Evolutionary conservation across 164 flowering plant species (phyloP), one percentile per base, ranked within the genome.

Genomic region (Aristolochia fimbriata): DNA sequence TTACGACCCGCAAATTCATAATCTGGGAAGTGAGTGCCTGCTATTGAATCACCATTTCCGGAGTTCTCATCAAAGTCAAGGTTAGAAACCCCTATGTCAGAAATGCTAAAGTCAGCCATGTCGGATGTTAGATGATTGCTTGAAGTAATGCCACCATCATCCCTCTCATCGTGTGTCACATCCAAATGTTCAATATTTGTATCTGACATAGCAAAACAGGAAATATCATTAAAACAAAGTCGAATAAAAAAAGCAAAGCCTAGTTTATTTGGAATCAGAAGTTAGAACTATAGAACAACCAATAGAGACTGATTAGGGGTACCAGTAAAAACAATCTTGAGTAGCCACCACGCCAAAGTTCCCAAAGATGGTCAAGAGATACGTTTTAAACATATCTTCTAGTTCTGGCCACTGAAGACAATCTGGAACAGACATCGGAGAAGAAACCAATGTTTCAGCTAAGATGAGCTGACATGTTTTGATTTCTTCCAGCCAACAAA

Each of bases 31-130:
- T 66, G 58, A 59, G 49, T 60, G 51, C 57, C 61, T n/a, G 71
- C 77, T 23, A 65, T 60, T 57, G 67, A 61, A 31, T 67, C 73
- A 51, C 70, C 78, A 63, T 67, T 72, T 50, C 65, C 55, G n/a
- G 64, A 45, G 65, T 59, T 68, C 54, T 70, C 85, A 67, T 77
- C 79, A 51, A 64, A 73, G 15, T 86, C 69, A 66, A 78, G 51
- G 62, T 73, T 76, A 37, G 81, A 61, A 67, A 84, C 63, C 61
- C 80, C 69, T 79, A 80, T 76, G 68, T 89, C 96, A 68, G 91
- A 82, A 51, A 83, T 74, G 71, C 61, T 67, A 66, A 83, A 82
- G 74, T 84, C 91, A 49, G 91, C 78, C 61, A 78, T 69, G 66
- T 76, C 80, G 75, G 89, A 83, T 57, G 74, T 75, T 65, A 76